These are phyloP conservation scores for Kodamaea hsintzibuensis DNA, from an alignment of 805 yeast genomes.

Conservation along the genomic window DNA sequence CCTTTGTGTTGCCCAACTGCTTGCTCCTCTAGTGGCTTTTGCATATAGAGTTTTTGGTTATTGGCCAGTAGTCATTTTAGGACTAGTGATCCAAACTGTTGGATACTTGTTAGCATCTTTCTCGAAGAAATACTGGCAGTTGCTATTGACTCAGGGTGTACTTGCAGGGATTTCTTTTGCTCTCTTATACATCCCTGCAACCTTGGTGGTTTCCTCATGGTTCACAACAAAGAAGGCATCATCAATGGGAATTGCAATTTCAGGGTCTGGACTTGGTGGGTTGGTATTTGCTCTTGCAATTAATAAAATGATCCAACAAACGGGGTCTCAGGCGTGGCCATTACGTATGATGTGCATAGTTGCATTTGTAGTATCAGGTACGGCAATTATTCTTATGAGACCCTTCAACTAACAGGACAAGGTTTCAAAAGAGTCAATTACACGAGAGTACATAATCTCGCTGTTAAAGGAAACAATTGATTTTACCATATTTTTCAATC, in stretches of 20 bases:
- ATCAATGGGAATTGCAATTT: constrained; percentile 49
- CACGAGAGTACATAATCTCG: constrained; percentile 13
- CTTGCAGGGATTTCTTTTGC: constrained; percentile 49
- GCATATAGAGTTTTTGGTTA: constrained; percentile 52
- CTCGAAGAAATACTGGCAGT: constrained; percentile 50
- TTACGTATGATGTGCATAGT: constrained; percentile 40
- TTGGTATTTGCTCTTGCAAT: constrained; percentile 47
- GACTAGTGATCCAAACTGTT: constrained; percentile 43
- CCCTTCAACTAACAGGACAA: constrained; percentile 41
- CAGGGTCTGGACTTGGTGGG: constrained; percentile 58
- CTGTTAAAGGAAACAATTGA: constrained; percentile 20
- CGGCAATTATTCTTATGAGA: constrained; percentile 44
- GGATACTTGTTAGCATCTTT: constrained; percentile 53
- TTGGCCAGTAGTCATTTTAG: constrained; percentile 45
- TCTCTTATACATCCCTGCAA: constrained; percentile 43
- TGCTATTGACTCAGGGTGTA: constrained; percentile 53
- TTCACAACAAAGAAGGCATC: constrained; percentile 45
- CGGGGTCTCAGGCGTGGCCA: constrained; percentile 48
- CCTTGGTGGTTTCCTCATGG: constrained; percentile 50
- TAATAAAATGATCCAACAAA: constrained; percentile 37
- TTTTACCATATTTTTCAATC: constrained; percentile 30
- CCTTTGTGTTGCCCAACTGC: constrained; percentile 55
- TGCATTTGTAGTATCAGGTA: constrained; percentile 28
- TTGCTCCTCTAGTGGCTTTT: constrained; percentile 52
- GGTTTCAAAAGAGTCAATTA: constrained; percentile 21